These are phyloP conservation scores for Lepraria neglecta DNA, from an alignment of 495 filamentous ascomycete genomes.

Conservation along the genomic window DNA sequence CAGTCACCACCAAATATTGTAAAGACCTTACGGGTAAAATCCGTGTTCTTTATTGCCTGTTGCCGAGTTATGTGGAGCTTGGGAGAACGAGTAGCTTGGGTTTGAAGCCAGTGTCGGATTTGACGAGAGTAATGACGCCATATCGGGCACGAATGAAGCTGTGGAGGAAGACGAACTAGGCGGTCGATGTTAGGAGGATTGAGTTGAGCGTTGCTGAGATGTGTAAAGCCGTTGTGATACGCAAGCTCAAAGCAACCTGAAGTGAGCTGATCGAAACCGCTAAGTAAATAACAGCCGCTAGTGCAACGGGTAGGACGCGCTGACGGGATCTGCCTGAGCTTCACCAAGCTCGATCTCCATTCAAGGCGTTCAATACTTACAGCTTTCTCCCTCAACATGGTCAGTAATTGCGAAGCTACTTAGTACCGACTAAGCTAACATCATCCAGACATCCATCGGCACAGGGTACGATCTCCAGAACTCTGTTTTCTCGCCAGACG, in stretches of 20 bases:
- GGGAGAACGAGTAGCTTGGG: slow-evolving; percentile 56
- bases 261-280: neutral
- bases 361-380: neutral
- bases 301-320: slow-evolving; percentile 14
- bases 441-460: slow-evolving; percentile 86
- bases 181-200: too few species aligned
- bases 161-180: neutral
- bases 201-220: neutral
- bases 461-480: slow-evolving; percentile 99
- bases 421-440: neutral
- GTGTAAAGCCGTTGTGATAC: neutral
- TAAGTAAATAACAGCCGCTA: slow-evolving; percentile 5
- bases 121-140: slow-evolving; percentile 42
- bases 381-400: slow-evolving; percentile 1
- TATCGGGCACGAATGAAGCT: slow-evolving; percentile 25
- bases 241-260: slow-evolving; percentile 10
- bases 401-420: neutral
- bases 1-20: slow-evolving; percentile 5
- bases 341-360: neutral
- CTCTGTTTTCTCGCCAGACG: slow-evolving; percentile 98
- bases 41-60: slow-evolving; percentile 61
- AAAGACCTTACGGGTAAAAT: slow-evolving; percentile 77
- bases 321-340: slow-evolving; percentile 10
- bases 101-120: slow-evolving; percentile 39
- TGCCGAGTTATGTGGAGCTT: slow-evolving; percentile 39